Evolutionary conservation across 306 rosid species (phyloP), one percentile per base, ranked within the genome.

Genomic region (Quercus parvula): DNA sequence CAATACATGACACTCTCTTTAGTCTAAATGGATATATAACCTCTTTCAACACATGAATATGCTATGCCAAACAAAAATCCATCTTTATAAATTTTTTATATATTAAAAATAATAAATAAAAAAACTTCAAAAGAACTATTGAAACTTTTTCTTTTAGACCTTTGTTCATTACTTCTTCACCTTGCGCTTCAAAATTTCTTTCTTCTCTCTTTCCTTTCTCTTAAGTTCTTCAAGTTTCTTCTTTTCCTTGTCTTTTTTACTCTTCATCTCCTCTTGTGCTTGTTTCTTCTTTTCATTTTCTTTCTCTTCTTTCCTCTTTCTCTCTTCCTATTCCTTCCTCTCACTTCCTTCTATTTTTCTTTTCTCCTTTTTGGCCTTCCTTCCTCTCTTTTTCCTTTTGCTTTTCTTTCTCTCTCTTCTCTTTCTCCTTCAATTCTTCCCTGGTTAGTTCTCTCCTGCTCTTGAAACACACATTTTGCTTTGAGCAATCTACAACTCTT

Each of bases 401-500:
- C 73, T 77, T 81, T 3, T 81, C 81, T 57, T 46, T 83, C 44
- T 67, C 79, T 19, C 58, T 73, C 84, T 62, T 81, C 62, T 78
- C 86, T 14, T 71, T 86, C 88, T 89, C 85, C 76, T 80, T 86
- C 55, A 77, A 30, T 57, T 86, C 97, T 55, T 86, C 81, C 78
- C 71, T 84, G 1, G 76, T 85, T 22, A 81, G 71, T 55, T 88
- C 82, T 82, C 79, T 85, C 31, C 73, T 58, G 67, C 85, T 56
- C 76, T 55, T 84, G 84, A 90, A 87, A 66, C 91, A 90, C 91
- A 88, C 92, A 88, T 90, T 22, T 74, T 76, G 62, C 41, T 27
- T 1, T 6, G 38, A 61, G 12, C 1, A 11, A 12, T 38, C 17
- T 19, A 14, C 18, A 13, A 49, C 5, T n/a, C 46, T 25, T 35